Evolutionary conservation across 371 early-diverging fungal species (phyloP), one percentile per base, ranked within the genome.

Genomic region (Mortierella sp.): DNA sequence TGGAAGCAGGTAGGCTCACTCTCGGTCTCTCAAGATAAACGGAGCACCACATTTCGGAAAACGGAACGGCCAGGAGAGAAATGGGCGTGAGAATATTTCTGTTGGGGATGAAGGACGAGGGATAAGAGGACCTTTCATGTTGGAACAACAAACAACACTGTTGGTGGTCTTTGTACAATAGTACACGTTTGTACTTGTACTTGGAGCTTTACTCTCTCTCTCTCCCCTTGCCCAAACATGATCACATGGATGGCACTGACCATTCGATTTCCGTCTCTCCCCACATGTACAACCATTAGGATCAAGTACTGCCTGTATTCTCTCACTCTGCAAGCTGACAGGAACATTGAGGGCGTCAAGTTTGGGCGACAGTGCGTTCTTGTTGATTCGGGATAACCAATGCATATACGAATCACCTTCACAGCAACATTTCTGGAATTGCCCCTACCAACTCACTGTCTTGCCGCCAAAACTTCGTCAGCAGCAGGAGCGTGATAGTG

Each of bases 361-460:
- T 39, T 66, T 90, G 22, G 91, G 91, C 1, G 91, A 90, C 64
- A 87, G 87, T 58, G 88, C 88, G 0, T 90, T 83, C 73, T 41
- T 89, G 13, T 55, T 90, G 25, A 85, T 90, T 41, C 84, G 91
- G 19, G 83, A 85, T 63, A 70, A 85, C 50, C 77, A 82, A 50
- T 80, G 87, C 45, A 80, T 88, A 5, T 89, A 88, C 71, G 87
- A 87, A 57, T 86, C 88, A 27, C 86, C 86, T 9, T 85, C 85
- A 44, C 89, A 88, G 56, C 90, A 89, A 45, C 91, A 90, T 69
- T 88, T 87, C 55, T 90, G 89, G 67, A 90, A 90, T 67, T 88
- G 88, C 68, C 91, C 91, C 27, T 90, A 88, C 69, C 90, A 90
- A 73, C 81, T 90, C 56, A 86, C 89, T 1, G 82, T 90, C 8